Base-by-base conservation (phyloP, 805 yeast species). In the Cyberlindnera bimundalis region DNA sequence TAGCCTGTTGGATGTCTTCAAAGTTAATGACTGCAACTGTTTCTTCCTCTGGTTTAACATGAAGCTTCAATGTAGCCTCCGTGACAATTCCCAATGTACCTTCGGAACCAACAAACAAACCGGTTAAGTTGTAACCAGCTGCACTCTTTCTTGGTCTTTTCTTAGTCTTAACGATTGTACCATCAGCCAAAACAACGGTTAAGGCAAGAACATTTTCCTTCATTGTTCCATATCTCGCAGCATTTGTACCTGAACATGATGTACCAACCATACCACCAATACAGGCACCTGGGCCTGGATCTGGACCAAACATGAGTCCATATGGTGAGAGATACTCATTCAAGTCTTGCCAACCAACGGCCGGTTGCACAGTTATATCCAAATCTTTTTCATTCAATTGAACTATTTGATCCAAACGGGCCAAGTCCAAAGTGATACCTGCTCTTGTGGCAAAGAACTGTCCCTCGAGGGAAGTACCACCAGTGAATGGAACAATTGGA, bases 391-490 rank as follows among this genome's bases (percentile, higher is more conserved):
- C 71, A 54, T 84, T 77, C 26, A 85, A 60, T 19, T 66, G 64
- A 3, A 84, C 18, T 6, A 85, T 71, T 33, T 71, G 57, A 60
- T 79, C 70, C 84, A 85, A 74, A 40, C 71, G 64, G 13, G 78
- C 66, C 29, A 83, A 59, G 56, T 84, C 91, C 4, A 83, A 68
- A 8, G 84, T 75, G 23, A 86, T 72, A 2, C 85, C 84, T 5
- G 74, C 68, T 52, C 89, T 68, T 0, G 89, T 81, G 5, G 86
- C 81, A 34, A 81, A 69, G 58, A 78, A 81, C 55, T 85, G 89
- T n/a, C 93, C 95, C 59, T 85, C 95, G 29, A 85, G 64, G 0
- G 91, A 81, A 0, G 93, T 79, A 23, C 87, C 87, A 9, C 93
- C 95, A 1, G 87, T 75, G 43, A 64, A 82, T 2, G 93, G 89